Evolutionary conservation across 139 green algal genomes (phyloP).

Genomic region (Coelastrella sp.): DNA sequence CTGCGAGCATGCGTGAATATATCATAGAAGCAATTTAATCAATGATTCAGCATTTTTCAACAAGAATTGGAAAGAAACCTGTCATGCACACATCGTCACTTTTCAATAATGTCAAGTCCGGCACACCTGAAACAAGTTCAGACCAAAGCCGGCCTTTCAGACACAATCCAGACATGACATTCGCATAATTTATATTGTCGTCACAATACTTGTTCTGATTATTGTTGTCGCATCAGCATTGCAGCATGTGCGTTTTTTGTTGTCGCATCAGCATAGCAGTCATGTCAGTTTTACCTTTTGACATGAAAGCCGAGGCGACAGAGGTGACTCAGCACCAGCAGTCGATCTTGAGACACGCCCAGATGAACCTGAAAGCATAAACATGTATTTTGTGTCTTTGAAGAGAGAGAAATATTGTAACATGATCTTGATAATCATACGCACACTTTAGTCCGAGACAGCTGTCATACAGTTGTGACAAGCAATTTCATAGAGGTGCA

Average conservation of each 20-base stretch:
- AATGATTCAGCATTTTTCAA: neutral
- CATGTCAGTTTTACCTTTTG: neutral
- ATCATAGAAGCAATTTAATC: neutral
- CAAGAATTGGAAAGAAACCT: neutral
- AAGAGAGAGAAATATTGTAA: no score
- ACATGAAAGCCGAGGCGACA: conserved; percentile 6
- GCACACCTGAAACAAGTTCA: no score
- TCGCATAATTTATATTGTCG: neutral
- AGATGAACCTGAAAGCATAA: conserved; percentile 4
- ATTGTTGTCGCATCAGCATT: neutral
- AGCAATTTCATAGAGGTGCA: no score
- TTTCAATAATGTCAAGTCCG: neutral
- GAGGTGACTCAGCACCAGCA: conserved; percentile 28
- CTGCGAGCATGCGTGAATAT: neutral
- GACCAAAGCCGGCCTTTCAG: neutral
- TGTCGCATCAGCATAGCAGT: neutral
- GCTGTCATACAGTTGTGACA: no score
- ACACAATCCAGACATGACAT: neutral
- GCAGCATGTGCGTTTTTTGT: neutral
- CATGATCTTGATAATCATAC: no score
- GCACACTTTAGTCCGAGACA: no score
- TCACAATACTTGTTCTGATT: no score
- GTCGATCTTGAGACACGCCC: neutral
- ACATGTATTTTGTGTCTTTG: neutral
- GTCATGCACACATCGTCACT: neutral